Evolutionary conservation across 2,329 filamentous ascomycete genomes (phyloP), one percentile per base, ranked within the genome.

Genomic region (Fusarium staphyleae): DNA sequence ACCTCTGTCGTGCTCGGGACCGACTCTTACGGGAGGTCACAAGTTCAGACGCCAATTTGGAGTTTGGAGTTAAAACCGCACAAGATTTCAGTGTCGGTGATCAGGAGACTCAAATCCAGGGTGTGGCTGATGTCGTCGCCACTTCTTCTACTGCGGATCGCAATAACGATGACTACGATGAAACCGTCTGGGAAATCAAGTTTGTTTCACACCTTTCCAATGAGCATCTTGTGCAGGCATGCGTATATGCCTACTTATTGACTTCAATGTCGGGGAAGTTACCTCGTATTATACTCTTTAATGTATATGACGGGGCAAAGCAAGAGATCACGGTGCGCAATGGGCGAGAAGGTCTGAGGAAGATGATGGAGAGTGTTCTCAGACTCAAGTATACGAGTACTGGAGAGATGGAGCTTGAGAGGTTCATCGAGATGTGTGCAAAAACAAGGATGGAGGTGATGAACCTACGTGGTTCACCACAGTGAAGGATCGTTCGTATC

Each of bases 161-260:
- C 15, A 16, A 47, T 3, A 9, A 30, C 10, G 44, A 33, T 1
- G 14, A 35, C 9, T 15, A 28, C 11, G 13, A 37, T 13, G 35
- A 59, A 13, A 35, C 53, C 11, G 41, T 71, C 18, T 70, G 67
- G 67, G 69, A 71, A 54, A 65, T 71, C 40, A 72, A 72, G 30
- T 71, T 71, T 49, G 66, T 69, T 5, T 55, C 57, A 3, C 12
- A 59, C 6, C 59, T 72, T 11, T 53, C 63, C 11, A 55, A 62
- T 9, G 56, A 67, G 33, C 61, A 72, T 13, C 41, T 66, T 12
- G 34, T 71, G 10, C 69, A 72, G 30, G 57, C 57, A 10, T 66
- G 61, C 15, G 42, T 52, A 6, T 71, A 71, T 55, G 64, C 62
- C 26, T 68, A 69, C 40, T 41, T 70, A 4, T 48, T 50, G 24